Percentiles rank a stretch among this genome's conserved stretches.
Evolutionary conservation across 2,329 filamentous ascomycete genomes (phyloP).

Genomic region (Truncatella angustata): DNA sequence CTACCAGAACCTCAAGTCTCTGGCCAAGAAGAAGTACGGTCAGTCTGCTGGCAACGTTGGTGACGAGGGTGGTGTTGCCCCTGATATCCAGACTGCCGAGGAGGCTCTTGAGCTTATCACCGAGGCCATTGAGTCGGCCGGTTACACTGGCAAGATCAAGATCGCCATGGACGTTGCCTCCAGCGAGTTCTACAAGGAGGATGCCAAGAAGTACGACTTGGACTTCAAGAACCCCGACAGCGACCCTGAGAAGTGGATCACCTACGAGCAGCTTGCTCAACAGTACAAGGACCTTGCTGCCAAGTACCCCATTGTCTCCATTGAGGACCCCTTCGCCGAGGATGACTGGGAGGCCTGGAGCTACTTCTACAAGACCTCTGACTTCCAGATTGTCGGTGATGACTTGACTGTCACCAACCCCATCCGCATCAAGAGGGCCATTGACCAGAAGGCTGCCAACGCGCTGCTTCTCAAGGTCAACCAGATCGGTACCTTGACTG

Average conservation of each 20-base stretch:
- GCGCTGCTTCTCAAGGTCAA: conserved; percentile 99
- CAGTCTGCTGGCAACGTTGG: conserved; percentile 98
- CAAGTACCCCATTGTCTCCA: conserved; percentile 98
- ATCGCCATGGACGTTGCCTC: conserved; percentile 99
- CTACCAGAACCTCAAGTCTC: conserved; percentile 94
- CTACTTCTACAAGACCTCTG: conserved; percentile 99
- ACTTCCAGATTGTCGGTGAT: conserved; percentile 98
- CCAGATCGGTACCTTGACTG: conserved; percentile 98
- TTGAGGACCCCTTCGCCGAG: conserved; percentile 99
- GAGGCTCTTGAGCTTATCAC: conserved; percentile 97
- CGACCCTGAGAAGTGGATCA: conserved; percentile 96
- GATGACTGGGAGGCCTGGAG: conserved; percentile 99
- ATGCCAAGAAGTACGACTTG: conserved; percentile 98
- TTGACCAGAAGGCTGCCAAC: conserved; percentile 98
- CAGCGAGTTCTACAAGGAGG: conserved; percentile 98
- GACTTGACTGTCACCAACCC: conserved; percentile 99
- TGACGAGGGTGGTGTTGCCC: conserved; percentile 98
- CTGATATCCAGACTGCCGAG: conserved; percentile 94
- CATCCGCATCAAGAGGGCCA: conserved; percentile 98
- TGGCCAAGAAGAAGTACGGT: conserved; percentile 99
- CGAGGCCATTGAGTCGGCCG: conserved; percentile 88
- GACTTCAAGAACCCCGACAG: conserved; percentile 99
- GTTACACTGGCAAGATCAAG: conserved; percentile 93
- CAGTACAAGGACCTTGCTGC: conserved; percentile 82
- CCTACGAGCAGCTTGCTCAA: conserved; percentile 93